Percentiles rank a stretch among this genome's conserved stretches.
Conservation (phyloP, 345 rosid genomes). For the Mangifera indica region DNA sequence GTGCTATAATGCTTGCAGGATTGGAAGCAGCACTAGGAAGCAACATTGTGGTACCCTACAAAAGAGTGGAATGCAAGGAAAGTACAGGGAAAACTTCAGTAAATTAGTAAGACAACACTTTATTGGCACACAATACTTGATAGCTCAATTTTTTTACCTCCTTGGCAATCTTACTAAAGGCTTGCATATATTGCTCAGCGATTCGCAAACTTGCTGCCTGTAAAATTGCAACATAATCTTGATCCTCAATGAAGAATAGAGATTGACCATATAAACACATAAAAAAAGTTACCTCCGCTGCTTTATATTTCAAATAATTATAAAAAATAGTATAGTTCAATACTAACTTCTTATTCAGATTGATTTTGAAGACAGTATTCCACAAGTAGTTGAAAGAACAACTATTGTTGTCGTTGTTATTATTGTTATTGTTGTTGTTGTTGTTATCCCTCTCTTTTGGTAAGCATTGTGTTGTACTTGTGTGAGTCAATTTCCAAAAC, state of each 20-base stretch:
- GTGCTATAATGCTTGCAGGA: constrained; percentile 74
- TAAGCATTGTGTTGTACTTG: not conserved
- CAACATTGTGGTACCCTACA: constrained; percentile 82
- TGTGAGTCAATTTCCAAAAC: not conserved
- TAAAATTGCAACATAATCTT: constrained; percentile 17
- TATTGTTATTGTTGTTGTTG: too few species aligned
- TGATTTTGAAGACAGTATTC: too few species aligned
- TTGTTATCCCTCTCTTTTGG: too few species aligned
- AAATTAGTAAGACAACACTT: not conserved
- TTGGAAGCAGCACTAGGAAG: constrained; percentile 69
- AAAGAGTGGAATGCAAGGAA: not conserved
- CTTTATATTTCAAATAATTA: constrained; percentile 7
- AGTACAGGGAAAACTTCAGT: not conserved
- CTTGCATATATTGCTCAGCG: constrained; percentile 83
- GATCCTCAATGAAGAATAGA: constrained; percentile 1
- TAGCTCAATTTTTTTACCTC: constrained; percentile 45
- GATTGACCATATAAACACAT: not conserved
- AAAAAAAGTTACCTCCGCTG: not conserved
- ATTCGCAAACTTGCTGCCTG: constrained; percentile 90
- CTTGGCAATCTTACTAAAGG: constrained; percentile 88
- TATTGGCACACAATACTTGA: not conserved
- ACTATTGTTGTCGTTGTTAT: too few species aligned
- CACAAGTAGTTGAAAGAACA: not conserved
- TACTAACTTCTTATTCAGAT: not conserved
- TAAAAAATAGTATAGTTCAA: not conserved